phyloP scores from a whole-genome alignment of 78 protist genomes.

The Cyanophora paradoxa region DNA sequence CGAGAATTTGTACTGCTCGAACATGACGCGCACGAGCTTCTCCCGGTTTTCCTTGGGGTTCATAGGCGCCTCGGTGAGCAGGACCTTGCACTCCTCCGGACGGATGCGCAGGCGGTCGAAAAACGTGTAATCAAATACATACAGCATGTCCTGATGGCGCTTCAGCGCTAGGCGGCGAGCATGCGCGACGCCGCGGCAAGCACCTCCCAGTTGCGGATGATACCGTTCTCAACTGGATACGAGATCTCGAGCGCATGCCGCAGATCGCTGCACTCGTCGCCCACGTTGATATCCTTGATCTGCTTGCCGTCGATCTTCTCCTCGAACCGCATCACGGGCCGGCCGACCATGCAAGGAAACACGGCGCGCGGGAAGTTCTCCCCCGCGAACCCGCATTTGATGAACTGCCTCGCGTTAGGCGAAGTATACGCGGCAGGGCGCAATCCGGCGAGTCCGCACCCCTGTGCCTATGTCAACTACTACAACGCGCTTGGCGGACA shows the following conservation, averaged over 20 bases:
- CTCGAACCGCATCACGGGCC: constrained; percentile 90
- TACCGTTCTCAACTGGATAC: constrained; percentile 94
- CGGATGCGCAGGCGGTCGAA: constrained; percentile 72
- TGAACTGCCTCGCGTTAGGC: constrained; percentile 48
- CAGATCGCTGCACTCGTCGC: constrained; percentile 83
- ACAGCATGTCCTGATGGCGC: constrained; percentile 18
- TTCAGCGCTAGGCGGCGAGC: too few species aligned
- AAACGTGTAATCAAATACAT: constrained; percentile 90
- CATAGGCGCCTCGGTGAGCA: constrained; percentile 96
- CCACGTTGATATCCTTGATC: constrained; percentile 94
- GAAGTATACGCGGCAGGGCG: background rate
- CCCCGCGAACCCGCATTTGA: constrained; percentile 97
- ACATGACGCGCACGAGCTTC: constrained; percentile 83
- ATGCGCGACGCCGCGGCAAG: too few species aligned
- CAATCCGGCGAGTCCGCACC: constrained; percentile 17
- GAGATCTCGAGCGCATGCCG: constrained; percentile 76
- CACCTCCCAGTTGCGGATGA: constrained; percentile 87
- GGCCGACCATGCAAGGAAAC: constrained; percentile 97
- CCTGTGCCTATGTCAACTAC: constrained; percentile 98
- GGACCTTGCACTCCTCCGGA: constrained; percentile 78
- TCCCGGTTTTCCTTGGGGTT: constrained; percentile 78
- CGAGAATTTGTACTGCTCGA: constrained; percentile 89
- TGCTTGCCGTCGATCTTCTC: constrained; percentile 58
- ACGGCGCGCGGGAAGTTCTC: constrained; percentile 89
- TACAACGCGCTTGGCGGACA: constrained; percentile 48